Evolutionary conservation across 768 basidiomycete species (phyloP).

Genomic region (Lanmaoa pseudosensibilis): DNA sequence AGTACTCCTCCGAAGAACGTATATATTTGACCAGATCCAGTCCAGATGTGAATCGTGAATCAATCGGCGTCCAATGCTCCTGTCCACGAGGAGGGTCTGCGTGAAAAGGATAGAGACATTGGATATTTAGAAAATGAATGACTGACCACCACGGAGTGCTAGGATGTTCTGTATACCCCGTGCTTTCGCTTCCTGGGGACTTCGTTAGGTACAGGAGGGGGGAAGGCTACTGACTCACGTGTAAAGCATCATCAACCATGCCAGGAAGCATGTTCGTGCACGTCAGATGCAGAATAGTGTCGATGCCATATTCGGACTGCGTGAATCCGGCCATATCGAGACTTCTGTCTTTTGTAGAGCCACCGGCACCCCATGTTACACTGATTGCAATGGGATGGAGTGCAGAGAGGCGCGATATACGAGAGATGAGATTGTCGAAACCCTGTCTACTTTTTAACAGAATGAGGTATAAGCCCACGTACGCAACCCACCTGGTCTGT

Average conservation of each 20-base stretch:
- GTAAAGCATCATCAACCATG: conserved; percentile 80
- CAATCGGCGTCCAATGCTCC: conserved; percentile 89
- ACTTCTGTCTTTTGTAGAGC: conserved; percentile 83
- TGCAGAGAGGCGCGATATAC: conserved; percentile 77
- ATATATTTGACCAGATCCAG: conserved; percentile 93
- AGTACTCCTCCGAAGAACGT: conserved; percentile 70
- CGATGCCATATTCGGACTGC: conserved; percentile 71
- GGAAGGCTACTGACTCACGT: conserved; percentile 46
- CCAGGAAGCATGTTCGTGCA: conserved; percentile 96
- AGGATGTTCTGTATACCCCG: conserved; percentile 87
- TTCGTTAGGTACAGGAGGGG: conserved; percentile 3
- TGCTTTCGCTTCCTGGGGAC: conserved; percentile 68
- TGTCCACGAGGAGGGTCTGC: conserved; percentile 90
- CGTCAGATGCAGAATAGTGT: conserved; percentile 91
- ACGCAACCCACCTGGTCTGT: conserved; percentile 69
- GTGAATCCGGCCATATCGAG: conserved; percentile 82
- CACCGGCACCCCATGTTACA: conserved; percentile 98
- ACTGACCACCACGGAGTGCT: conserved; percentile 85
- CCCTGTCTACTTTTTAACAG: conserved; percentile 50
- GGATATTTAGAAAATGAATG: not conserved
- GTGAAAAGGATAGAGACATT: not conserved
- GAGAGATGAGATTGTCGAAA: conserved; percentile 85
- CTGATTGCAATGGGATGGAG: conserved; percentile 83
- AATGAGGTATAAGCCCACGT: not conserved
- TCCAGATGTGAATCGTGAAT: conserved; percentile 80